Evolutionary conservation across 2,329 filamentous ascomycete genomes (phyloP).

Genomic region (Coniella lustricola): DNA sequence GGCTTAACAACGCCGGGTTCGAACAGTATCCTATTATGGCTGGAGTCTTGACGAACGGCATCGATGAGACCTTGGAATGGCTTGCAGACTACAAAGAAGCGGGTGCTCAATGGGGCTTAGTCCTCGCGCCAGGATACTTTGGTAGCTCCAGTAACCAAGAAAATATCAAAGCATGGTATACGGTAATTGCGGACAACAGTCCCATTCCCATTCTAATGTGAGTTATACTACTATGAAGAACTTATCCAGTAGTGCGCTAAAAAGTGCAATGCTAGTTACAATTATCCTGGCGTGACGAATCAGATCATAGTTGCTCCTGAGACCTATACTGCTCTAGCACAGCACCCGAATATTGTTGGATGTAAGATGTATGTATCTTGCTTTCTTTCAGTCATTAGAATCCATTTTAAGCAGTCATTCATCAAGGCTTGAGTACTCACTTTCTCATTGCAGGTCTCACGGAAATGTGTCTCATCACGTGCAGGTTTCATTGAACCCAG

Average conservation of each 20-base stretch:
- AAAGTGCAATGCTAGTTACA: constrained; percentile 29
- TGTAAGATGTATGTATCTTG: constrained; percentile 46
- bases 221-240: constrained; percentile 17
- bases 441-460: constrained; percentile 37
- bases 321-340: constrained; percentile 50
- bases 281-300: constrained; percentile 60
- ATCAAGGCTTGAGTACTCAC: too few species aligned
- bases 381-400: not conserved
- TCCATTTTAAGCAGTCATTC: too few species aligned
- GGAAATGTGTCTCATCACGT: constrained; percentile 58
- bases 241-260: too few species aligned
- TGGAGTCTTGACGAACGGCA: constrained; percentile 12
- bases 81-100: constrained; percentile 42
- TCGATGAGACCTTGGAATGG: constrained; percentile 49
- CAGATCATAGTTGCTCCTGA: constrained; percentile 51
- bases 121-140: constrained; percentile 54
- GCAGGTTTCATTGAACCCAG: constrained; percentile 53
- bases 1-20: too few species aligned
- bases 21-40: too few species aligned
- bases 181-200: constrained; percentile 47
- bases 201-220: constrained; percentile 55
- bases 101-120: constrained; percentile 55
- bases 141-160: too few species aligned
- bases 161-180: too few species aligned
- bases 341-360: constrained; percentile 59